phyloP scores from a whole-genome alignment of 345 rosid species.

The Eucalyptus viminalis region DNA sequence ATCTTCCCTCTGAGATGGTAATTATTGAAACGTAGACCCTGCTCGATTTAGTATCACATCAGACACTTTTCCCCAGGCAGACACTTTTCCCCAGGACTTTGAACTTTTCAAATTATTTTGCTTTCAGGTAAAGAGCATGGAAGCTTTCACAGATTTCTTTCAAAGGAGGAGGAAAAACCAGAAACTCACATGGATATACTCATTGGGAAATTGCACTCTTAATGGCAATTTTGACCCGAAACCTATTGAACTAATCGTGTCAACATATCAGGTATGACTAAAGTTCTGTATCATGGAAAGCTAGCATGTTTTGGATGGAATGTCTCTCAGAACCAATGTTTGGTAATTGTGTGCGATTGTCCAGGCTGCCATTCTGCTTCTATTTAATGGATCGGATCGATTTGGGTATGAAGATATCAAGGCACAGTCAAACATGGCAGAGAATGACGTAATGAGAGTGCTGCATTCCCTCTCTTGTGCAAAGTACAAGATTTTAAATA shows the following conservation, averaged over 20 bases:
- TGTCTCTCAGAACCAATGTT: background rate
- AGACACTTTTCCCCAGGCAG: too few species aligned
- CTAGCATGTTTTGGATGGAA: background rate
- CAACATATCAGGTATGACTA: constrained; percentile 9
- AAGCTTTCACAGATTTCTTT: constrained; percentile 51
- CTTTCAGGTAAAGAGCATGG: constrained; percentile 16
- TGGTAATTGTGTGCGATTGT: background rate
- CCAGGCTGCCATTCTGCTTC: constrained; percentile 25
- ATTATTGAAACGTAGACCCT: background rate
- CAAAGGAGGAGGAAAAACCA: constrained; percentile 37
- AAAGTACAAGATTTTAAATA: constrained; percentile 23
- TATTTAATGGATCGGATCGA: constrained; percentile 21
- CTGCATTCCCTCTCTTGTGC: constrained; percentile 32
- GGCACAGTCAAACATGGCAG: constrained; percentile 13
- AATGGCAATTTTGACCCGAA: constrained; percentile 48
- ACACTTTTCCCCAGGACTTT: background rate
- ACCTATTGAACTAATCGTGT: constrained; percentile 41
- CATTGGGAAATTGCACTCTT: constrained; percentile 55
- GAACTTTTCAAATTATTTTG: background rate
- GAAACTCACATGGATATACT: constrained; percentile 61
- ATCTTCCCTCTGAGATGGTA: background rate
- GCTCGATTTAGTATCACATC: background rate
- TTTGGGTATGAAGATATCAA: constrained; percentile 25
- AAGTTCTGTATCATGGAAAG: background rate
- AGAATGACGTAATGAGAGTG: constrained; percentile 18